phyloP scores from a whole-genome alignment of 345 rosid genomes.

The Tarenaya hassleriana region DNA sequence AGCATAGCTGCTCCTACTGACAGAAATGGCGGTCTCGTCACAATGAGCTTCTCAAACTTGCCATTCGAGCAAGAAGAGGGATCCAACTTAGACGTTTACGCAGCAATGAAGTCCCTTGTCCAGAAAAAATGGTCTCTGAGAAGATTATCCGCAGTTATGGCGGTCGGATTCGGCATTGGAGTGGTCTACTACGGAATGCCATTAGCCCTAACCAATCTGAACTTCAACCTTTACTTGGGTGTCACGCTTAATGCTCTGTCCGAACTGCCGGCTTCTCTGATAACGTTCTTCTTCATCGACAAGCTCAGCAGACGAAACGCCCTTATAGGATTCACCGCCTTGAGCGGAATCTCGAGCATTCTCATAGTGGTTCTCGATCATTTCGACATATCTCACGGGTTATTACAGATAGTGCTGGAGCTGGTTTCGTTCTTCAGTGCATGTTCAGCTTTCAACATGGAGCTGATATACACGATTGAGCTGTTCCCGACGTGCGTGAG shows the following conservation, averaged over 20 bases:
- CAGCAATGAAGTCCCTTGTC: conserved; percentile 38
- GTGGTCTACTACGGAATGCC: conserved; percentile 75
- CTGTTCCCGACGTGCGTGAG: conserved; percentile 59
- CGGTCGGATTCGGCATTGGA: conserved; percentile 51
- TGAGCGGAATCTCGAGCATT: conserved; percentile 42
- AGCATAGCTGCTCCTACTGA: conserved; percentile 27
- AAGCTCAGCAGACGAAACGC: conserved; percentile 39
- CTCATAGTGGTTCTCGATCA: conserved; percentile 27
- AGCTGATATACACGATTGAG: conserved; percentile 48
- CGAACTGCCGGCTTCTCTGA: conserved; percentile 50
- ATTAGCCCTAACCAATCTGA: conserved; percentile 42
- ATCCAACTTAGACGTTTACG: conserved; percentile 32
- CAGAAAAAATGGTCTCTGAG: conserved; percentile 45
- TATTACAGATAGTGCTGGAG: conserved; percentile 46
- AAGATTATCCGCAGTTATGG: conserved; percentile 35
- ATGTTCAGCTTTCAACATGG: conserved; percentile 38
- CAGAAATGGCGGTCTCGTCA: conserved; percentile 14
- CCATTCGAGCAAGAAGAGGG: conserved; percentile 25
- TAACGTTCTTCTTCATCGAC: conserved; percentile 37
- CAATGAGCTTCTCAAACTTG: conserved; percentile 32
- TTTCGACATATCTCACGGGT: conserved; percentile 20
- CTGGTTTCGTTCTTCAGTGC: conserved; percentile 49
- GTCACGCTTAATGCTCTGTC: conserved; percentile 57
- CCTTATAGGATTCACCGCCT: conserved; percentile 33
- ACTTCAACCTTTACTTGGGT: conserved; percentile 53